Base-by-base conservation (phyloP, 805 yeast genomes). In the Candida ascalaphidarum region DNA sequence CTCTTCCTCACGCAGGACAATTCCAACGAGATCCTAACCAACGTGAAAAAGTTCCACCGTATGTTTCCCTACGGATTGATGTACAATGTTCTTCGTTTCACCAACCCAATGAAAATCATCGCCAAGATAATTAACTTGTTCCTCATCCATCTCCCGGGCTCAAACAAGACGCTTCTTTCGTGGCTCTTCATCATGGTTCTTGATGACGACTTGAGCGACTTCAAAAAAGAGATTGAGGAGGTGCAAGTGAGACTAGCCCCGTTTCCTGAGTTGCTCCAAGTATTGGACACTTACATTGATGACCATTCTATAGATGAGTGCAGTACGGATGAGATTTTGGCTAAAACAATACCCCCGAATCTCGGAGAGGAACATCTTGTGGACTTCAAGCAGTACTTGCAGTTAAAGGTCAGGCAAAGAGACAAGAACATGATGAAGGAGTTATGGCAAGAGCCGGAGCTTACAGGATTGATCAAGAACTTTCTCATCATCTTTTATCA, bases 31-130 rank as follows among this genome's bases (percentile, higher is more conserved):
- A 61, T 82, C 41, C 77, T 80, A 41, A 65, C 70, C 9, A 85
- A 84, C 45, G 58, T 81, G 18, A 74, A 74, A 37, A 71, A 78
- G 32, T 56, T 92, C 22, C 96, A 89, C 55, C 57, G 66, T 18
- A 46, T 84, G 34, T 73, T 89, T 58, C 98, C 97, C 0, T 92
- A 89, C 50, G 58, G 69, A 2, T 48, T 89, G 20, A 72, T 88
- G 51, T 77, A 77, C 23, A 82, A 83, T 13, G 80, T 89, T 14
- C 53, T 92, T 45, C 70, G 76, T 44, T 74, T 80, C 34, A 84
- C 97, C 1, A 89, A 89, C 46, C 97, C 98, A 2, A 74, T 86
- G 55, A 72, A 79, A 23, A 76, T 89, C 16, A 74, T 84, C 59
- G 81, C 86, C 35, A 74, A 78, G 14, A 58, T 89, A 49, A 70